Percentiles rank a stretch among this genome's conserved stretches.
phyloP scores from a whole-genome alignment of 2,329 filamentous ascomycete genomes.

The Ophiostoma sp. region DNA sequence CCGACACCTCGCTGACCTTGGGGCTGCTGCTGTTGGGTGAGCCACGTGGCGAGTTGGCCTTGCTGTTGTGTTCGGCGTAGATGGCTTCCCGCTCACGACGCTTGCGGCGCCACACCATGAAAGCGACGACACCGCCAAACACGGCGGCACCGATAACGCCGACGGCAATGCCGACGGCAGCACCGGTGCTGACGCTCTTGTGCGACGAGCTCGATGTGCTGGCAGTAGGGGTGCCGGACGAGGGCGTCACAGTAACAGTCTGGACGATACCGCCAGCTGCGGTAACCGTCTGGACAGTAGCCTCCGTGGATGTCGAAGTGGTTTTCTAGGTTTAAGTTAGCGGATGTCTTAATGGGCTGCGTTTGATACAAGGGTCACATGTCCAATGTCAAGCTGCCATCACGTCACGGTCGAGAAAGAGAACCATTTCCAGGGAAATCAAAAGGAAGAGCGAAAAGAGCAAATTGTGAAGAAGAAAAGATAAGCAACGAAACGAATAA shows the following conservation, averaged over 20 bases:
- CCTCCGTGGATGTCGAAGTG: conserved; percentile 22
- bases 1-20: conserved; percentile 38
- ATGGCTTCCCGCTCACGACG: conserved; percentile 42
- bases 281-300: conserved; percentile 50
- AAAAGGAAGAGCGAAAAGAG: neutral
- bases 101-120: conserved; percentile 36
- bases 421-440: neutral
- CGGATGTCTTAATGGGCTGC: neutral
- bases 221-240: conserved; percentile 14
- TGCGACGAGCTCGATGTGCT: conserved; percentile 23
- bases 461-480: neutral
- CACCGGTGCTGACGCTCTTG: conserved; percentile 41
- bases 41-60: conserved; percentile 42
- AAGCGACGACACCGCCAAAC: conserved; percentile 35
- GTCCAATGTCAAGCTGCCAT: neutral
- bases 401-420: neutral
- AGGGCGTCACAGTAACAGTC: conserved; percentile 51
- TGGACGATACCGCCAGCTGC: conserved; percentile 45
- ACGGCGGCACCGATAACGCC: conserved; percentile 39
- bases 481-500: neutral
- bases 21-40: conserved; percentile 46
- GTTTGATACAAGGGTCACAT: neutral
- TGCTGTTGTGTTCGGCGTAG: conserved; percentile 34
- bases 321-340: conserved; percentile 18
- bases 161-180: conserved; percentile 49